These are phyloP conservation scores for Athelia sp. DNA, from an alignment of 1,284 basidiomycete genomes.

Conservation along the genomic window DNA sequence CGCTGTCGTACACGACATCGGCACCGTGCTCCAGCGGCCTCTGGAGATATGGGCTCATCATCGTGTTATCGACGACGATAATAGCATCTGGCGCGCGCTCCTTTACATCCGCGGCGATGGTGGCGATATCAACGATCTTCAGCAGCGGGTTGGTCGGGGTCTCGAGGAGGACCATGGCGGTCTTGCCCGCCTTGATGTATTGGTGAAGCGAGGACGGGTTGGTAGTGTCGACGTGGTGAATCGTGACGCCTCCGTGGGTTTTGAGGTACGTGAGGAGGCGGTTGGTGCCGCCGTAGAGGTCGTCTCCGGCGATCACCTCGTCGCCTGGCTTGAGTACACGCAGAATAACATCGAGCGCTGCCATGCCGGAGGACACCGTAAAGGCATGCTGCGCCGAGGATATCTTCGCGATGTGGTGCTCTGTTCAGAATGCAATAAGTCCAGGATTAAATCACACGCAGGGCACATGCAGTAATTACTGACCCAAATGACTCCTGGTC, in stretches of 20 bases:
- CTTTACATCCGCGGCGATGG: conserved; percentile 79
- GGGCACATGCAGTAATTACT: conserved; percentile 21
- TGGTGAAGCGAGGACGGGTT: conserved; percentile 60
- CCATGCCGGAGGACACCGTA: conserved; percentile 96
- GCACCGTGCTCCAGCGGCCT: conserved; percentile 93
- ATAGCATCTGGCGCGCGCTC: conserved; percentile 77
- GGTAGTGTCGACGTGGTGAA: conserved; percentile 95
- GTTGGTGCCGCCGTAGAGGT: conserved; percentile 97
- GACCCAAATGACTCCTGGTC: conserved; percentile 90
- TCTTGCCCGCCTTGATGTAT: conserved; percentile 66
- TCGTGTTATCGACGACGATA: conserved; percentile 97
- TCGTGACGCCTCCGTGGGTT: conserved; percentile 83
- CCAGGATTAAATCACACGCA: conserved; percentile 7
- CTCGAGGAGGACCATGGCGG: conserved; percentile 93
- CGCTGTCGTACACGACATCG: conserved; percentile 97
- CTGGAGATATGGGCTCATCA: conserved; percentile 99
- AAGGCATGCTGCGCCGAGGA: conserved; percentile 87
- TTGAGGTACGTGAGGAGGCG: conserved; percentile 90
- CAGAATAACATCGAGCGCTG: conserved; percentile 93
- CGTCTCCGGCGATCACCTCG: conserved; percentile 94
- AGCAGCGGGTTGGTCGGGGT: conserved; percentile 97
- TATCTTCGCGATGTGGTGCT: conserved; percentile 94
- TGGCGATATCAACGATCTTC: conserved; percentile 90
- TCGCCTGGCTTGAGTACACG: conserved; percentile 92
- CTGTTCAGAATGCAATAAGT: conserved; percentile 32